Evolutionary conservation across 257 asterid genomes (phyloP), one percentile per base, ranked within the genome.

Genomic region (Verbena officinalis): DNA sequence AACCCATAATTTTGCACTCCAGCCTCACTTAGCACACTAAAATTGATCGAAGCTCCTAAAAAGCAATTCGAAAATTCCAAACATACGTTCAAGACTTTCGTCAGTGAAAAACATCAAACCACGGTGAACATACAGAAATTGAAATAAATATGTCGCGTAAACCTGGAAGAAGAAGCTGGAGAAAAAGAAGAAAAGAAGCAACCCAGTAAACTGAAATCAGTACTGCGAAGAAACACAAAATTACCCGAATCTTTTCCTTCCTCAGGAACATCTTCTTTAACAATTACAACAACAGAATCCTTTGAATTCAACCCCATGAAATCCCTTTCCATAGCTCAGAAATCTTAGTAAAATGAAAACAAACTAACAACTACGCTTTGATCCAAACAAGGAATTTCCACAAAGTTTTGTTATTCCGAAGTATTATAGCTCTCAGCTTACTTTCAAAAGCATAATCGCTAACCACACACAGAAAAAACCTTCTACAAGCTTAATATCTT

Each of bases 281-380:
- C 55, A n/a, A n/a, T n/a, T 13, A 76, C 82, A 65, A 61, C 15
- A 14, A 22, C 67, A 54, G 77, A 68, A 15, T 66, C 77, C 62
- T 69, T 78, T 3, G 56, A 57, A 55, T 67, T 85, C 78, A 83
- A 54, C 4, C 89, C 87, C 85, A 83, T 48, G 62, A 83, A 83
- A 70, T 85, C 89, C 49, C 82, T 78, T 77, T 83, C 89, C 93
- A 83, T 82, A 40, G 11, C 73, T 64, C 66, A 57, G 30, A 48
- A 65, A 20, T 44, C 64, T n/a, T n/a, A n/a, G 38, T 40, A 2
- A 38, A 12, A 0, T 4, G 9, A 5, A 4, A 27, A 3, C 21
- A 16, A 39, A 16, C 10, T n/a, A 36, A 52, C 36, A 57, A 12
- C 22, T 22, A 17, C 15, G 27, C 12, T 55, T 10, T 27, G 12